Conservation (phyloP, 306 rosid genomes). For the peach (Prunus persica) region Prunus_persica_NCBIv2 NC_034009.1:17537001-17537500, state of each 20-base stretch:
- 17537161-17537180: background rate
- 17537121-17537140: conserved; percentile 14
- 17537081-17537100: background rate
- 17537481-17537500: background rate
- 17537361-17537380: too few relatives aligned
- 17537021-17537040: background rate
- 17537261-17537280: conserved; percentile 40
- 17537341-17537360: too few relatives aligned
- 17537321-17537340: too few relatives aligned
- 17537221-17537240: conserved; percentile 69
- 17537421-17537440: conserved; percentile 15
- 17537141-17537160: conserved; percentile 1
- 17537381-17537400: conserved; percentile 13
- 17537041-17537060: conserved; percentile 9
- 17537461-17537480: background rate
- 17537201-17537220: conserved; percentile 2
- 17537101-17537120: conserved; percentile 16
- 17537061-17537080: conserved; percentile 9
- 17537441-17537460: background rate
- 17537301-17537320: conserved; percentile 38
- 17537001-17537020: background rate
- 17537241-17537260: conserved; percentile 39
- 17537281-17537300: conserved; percentile 47
- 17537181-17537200: background rate
- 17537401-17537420: conserved; percentile 9